Evolutionary conservation across 805 yeast genomes (phyloP), one percentile per base, ranked within the genome.

Genomic region (Pichia cabralensis): DNA sequence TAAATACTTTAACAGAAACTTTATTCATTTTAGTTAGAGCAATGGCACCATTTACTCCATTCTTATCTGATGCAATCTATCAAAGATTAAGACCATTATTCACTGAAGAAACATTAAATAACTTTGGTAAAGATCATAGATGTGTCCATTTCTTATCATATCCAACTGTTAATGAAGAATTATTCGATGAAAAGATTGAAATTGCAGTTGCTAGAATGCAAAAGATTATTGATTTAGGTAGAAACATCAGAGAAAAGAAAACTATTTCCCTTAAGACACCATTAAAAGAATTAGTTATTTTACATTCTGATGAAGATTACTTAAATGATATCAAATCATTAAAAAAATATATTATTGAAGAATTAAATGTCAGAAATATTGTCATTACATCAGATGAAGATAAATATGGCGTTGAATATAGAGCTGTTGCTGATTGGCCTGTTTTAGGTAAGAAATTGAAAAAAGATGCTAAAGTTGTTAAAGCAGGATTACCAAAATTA

Each of bases 21-120:
- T 67, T 88, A 49, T 81, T 82, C 59, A 84, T 85, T 30, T 76
- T 92, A 53, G 80, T 76, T 33, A 77, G 96, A 57, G 94, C 95
- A 31, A 89, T 92, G 96, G 97, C 97, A 39, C 98, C 99, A 46
- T 92, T 92, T 65, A 88, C 97, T 34, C 99, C 99, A 45, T 94
- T 80, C 71, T 69, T 94, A 60, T 69, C 97, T 32, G 99, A 92
- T 53, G 75, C 74, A 52, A 82, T 92, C 49, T 92, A 88, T 64
- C 80, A 74, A 55, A 76, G 74, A 60, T 64, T 92, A 62, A 73
- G 67, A 53, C 65, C 63, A 30, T 74, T 62, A 47, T 80, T 79
- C 61, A 59, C 71, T n/a, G 71, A 67, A 13, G 77, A 70, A 26
- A 71, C 71, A 18, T 66, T 82, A 59, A 46, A 56, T 28, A 47